Percentiles rank a stretch among this genome's conserved stretches.
Evolutionary conservation across 768 basidiomycete genomes (phyloP).

Genomic region (Podaxis sp.): DNA sequence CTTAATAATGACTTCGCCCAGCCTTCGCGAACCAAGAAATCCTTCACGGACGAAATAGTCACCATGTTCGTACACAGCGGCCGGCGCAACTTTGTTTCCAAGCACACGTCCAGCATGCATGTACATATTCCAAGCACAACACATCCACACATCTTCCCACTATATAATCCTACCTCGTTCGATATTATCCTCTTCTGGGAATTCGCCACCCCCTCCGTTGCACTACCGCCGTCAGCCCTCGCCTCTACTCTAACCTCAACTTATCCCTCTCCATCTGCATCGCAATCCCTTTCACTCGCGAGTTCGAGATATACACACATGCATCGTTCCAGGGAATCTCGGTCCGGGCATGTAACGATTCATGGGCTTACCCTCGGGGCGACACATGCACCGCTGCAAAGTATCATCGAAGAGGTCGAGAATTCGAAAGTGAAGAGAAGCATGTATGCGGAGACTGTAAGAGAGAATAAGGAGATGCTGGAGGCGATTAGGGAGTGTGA

Average conservation of each 20-base stretch:
- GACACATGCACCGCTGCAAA: constrained; percentile 61
- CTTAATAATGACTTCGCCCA: background rate
- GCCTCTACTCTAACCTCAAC: constrained; percentile 5
- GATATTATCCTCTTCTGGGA: constrained; percentile 81
- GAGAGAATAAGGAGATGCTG: constrained; percentile 68
- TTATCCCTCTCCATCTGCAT: constrained; percentile 8
- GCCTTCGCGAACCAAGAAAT: constrained; percentile 2
- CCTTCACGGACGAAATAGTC: constrained; percentile 20
- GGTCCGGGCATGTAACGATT: constrained; percentile 60
- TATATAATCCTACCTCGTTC: constrained; percentile 71
- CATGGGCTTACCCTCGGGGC: constrained; percentile 68
- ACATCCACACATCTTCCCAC: constrained; percentile 69
- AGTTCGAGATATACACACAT: background rate
- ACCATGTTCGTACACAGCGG: constrained; percentile 42
- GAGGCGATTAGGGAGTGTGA: constrained; percentile 66
- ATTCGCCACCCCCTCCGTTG: constrained; percentile 39
- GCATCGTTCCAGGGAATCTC: constrained; percentile 33
- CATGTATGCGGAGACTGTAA: constrained; percentile 89
- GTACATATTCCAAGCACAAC: constrained; percentile 56
- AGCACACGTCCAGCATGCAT: constrained; percentile 33
- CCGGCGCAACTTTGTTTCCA: constrained; percentile 41
- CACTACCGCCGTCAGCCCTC: background rate
- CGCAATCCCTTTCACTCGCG: background rate
- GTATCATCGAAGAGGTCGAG: constrained; percentile 59
- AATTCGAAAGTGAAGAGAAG: constrained; percentile 69